Percentiles rank a stretch among this genome's conserved stretches.
These are phyloP conservation scores for Lasiodiplodia gonubiensis DNA, from an alignment of 2,329 filamentous ascomycete genomes.

Conservation along the genomic window DNA sequence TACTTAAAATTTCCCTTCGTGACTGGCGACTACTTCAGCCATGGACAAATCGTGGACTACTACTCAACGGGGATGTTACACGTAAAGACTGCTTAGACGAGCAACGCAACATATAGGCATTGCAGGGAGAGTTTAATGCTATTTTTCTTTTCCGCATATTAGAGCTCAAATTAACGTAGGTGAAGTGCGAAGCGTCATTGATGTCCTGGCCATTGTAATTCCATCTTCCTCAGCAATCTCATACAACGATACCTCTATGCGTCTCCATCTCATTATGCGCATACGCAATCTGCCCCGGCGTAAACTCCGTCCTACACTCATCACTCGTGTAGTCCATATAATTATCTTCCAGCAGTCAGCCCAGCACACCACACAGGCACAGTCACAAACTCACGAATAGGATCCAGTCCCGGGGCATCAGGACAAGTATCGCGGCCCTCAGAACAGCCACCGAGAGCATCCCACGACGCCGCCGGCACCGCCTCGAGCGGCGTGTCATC, in stretches of 20 bases:
- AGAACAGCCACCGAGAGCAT: neutral
- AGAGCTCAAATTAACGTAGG: no score
- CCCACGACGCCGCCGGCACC: neutral
- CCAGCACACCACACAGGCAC: neutral
- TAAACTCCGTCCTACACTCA: conserved; percentile 13
- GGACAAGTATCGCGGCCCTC: conserved; percentile 39
- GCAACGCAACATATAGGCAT: no score
- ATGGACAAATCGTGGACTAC: no score
- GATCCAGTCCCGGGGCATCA: conserved; percentile 37
- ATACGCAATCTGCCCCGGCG: neutral
- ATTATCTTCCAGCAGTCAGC: conserved; percentile 34
- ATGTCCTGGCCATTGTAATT: no score
- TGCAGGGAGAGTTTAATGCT: no score
- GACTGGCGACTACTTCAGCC: no score
- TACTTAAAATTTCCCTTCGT: no score
- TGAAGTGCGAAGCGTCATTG: no score
- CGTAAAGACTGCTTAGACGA: no score
- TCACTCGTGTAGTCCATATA: conserved; percentile 44
- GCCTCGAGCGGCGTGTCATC: conserved; percentile 50
- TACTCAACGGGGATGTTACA: no score
- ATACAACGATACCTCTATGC: neutral
- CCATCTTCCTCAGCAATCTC: neutral
- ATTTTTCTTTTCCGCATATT: no score
- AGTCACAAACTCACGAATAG: conserved; percentile 34
- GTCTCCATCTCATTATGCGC: neutral